A percentile compares a stretch with the other conserved stretches of the same genome.
Conservation (phyloP, 805 yeast genomes). For the Wickerhamiella lipophila region DNA sequence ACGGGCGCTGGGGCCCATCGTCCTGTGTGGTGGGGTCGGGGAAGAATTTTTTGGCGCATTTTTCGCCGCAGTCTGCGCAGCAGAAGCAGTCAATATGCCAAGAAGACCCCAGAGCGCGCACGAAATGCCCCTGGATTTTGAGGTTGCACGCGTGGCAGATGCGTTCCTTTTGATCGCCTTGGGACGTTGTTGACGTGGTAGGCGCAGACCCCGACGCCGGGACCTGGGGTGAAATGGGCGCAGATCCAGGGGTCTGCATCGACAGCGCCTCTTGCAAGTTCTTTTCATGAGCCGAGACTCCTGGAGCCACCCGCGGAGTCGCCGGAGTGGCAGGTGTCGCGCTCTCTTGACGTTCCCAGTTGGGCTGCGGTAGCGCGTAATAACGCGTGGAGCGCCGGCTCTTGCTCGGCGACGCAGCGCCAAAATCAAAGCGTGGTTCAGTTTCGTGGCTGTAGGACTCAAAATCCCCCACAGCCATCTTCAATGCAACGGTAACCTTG, state of each 20-base stretch:
- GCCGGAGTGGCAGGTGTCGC: background rate
- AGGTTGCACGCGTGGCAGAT: conserved; percentile 42
- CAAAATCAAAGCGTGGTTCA: background rate
- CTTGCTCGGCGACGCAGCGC: conserved; percentile 1
- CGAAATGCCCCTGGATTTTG: conserved; percentile 59
- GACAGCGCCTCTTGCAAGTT: background rate
- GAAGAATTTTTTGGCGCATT: conserved; percentile 78
- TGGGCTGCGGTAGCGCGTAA: conserved; percentile 8
- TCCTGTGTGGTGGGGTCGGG: conserved; percentile 34
- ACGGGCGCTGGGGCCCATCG: conserved; percentile 31
- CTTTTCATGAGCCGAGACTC: conserved; percentile 32
- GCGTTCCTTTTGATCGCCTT: conserved; percentile 8
- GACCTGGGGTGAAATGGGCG: background rate
- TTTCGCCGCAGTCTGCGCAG: conserved; percentile 71
- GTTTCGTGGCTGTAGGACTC: conserved; percentile 12
- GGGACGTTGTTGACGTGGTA: conserved; percentile 3
- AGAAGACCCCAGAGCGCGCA: conserved; percentile 66
- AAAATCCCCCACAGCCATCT: conserved; percentile 13
- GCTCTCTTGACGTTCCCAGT: conserved; percentile 10
- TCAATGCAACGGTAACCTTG: conserved; percentile 1
- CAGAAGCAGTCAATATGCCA: conserved; percentile 82
- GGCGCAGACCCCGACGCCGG: background rate
- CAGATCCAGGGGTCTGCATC: background rate
- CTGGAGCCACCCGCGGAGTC: conserved; percentile 44
- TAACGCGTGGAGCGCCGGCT: conserved; percentile 9